Base-by-base conservation (phyloP, 495 filamentous ascomycete genomes). In the Aspergillus sparsus region DNA sequence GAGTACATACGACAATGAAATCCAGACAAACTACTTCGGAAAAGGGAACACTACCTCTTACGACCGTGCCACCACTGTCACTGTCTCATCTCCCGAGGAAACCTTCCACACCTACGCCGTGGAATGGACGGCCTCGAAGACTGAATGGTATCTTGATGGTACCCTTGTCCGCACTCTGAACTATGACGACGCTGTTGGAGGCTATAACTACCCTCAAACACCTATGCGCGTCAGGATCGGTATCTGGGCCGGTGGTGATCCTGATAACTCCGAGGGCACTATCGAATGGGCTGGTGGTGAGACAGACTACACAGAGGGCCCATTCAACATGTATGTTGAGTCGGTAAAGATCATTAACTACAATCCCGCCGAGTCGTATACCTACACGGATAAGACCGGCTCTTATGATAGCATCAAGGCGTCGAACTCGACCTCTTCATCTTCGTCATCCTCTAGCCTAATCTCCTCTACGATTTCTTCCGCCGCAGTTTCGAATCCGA, bases 21-120 rank as follows among this genome's bases (percentile, higher is more conserved):
- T 95, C 16, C 87, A 97, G 77, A 90, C 87, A 62, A 96, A 97
- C 74, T 98, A 94, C 77, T 98, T 96, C 68, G 90, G 91, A 70
- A 96, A 97, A 77, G 94, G 92, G 18, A 85, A 91, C 60, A 91
- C 89, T 5, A 74, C 79, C 33, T 81, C 81, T 15, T 96, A 92
- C 71, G 85, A 95, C 75, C 90, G 92, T 55, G 90, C 83, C 21
- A 77, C 75, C 33, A 82, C 80, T 64, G 77, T 83, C 60, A 62
- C 68, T 3, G 79, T 88, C 39, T 75, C 74, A 11, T 82, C 82
- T 63, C 87, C 92, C 46, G 85, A 91, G 67, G 77, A 71, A 5
- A 67, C 74, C 8, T 96, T 84, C 73, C 84, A 93, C 78, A 97
- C 84, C 18, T 98, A 97, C 76, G 85, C 82, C 6, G 78, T 97